Conservation (phyloP, 1,284 basidiomycete genomes). For the Fistulina hepatica region DNA sequence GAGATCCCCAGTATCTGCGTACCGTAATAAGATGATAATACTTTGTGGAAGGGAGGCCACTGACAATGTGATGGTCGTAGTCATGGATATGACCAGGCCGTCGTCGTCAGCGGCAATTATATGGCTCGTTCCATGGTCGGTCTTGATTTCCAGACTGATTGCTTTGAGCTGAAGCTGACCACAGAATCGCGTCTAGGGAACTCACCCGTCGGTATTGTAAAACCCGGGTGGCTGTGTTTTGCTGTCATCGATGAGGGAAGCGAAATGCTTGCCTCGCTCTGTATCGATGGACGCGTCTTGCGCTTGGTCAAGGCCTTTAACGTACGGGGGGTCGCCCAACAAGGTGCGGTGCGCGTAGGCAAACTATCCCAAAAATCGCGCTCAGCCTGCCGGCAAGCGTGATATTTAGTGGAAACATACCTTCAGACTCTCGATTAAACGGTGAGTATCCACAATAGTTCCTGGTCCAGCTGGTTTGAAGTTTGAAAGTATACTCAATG, state of each 20-base stretch:
- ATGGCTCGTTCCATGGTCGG: conserved; percentile 21
- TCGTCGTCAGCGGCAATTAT: conserved; percentile 18
- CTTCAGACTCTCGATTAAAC: conserved; percentile 26
- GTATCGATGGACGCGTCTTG: background rate
- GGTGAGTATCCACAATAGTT: conserved; percentile 23
- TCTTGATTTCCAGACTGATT: conserved; percentile 19
- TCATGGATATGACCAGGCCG: conserved; percentile 20
- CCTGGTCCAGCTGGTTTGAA: conserved; percentile 12
- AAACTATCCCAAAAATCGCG: conserved; percentile 25
- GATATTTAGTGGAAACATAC: background rate
- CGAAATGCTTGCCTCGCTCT: background rate
- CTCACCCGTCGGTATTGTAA: background rate
- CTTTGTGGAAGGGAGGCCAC: conserved; percentile 18
- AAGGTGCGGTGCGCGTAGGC: conserved; percentile 18
- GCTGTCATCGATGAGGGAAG: background rate
- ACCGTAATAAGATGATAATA: background rate
- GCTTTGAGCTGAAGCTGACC: background rate
- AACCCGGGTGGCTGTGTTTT: background rate
- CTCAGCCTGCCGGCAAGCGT: background rate
- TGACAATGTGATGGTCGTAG: conserved; percentile 14
- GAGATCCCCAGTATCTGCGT: background rate
- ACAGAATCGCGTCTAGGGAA: background rate
- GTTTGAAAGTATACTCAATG: conserved; percentile 22
- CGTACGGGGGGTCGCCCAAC: background rate
- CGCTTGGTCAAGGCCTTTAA: background rate